Evolutionary conservation across 2,329 filamentous ascomycete species (phyloP).

Genomic region (Fusarium pseudograminearum): DNA sequence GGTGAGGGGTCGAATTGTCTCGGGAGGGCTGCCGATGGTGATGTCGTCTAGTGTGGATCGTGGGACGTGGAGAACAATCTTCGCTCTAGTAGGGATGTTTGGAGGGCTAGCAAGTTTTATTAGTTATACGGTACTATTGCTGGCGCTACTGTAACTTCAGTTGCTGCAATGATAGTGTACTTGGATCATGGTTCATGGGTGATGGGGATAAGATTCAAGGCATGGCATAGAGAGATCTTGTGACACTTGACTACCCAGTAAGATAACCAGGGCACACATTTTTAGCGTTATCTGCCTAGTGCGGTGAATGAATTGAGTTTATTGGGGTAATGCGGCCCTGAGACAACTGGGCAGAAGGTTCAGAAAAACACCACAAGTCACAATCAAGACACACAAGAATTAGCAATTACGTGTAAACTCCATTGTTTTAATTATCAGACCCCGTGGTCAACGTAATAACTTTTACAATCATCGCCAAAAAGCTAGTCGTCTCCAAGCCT

Average conservation of each 20-base stretch:
- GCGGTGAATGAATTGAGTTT: conserved; percentile 14
- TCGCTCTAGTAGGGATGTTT: neutral
- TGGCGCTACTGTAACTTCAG: conserved; percentile 8
- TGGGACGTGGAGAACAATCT: conserved; percentile 15
- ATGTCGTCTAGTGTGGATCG: neutral
- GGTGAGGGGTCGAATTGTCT: neutral
- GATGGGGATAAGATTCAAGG: neutral
- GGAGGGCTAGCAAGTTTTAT: neutral
- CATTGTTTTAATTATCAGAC: neutral
- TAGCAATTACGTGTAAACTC: neutral
- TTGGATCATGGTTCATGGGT: neutral
- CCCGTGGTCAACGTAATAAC: neutral
- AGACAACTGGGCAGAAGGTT: too few species aligned
- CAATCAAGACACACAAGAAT: neutral
- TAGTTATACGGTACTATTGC: conserved; percentile 25
- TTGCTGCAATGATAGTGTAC: neutral
- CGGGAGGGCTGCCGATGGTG: conserved; percentile 30
- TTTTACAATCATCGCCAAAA: conserved; percentile 25
- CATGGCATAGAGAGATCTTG: neutral
- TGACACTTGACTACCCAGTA: neutral
- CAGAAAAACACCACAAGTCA: neutral
- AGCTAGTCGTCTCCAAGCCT: conserved; percentile 50
- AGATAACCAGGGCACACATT: neutral
- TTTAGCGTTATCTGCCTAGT: neutral
- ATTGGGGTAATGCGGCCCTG: too few species aligned